A percentile compares a stretch with the other conserved stretches of the same genome.
Evolutionary conservation across 75 land plant genomes (phyloP).

Genomic region (Larix kaempferi): DNA sequence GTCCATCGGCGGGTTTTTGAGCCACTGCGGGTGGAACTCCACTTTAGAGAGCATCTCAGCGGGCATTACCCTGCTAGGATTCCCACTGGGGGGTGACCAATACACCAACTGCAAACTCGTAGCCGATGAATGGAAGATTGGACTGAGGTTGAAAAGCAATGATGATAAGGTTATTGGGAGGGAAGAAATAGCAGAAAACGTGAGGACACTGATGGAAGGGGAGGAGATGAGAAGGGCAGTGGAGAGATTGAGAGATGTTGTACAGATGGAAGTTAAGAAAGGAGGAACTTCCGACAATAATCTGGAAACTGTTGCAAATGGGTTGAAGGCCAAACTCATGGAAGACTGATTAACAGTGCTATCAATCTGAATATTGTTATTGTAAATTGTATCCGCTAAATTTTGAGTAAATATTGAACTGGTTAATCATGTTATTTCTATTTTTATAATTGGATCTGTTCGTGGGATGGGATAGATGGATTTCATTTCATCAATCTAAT

Average conservation of each 20-base stretch:
- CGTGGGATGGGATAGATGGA: too few relatives aligned
- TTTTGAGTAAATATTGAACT: too few relatives aligned
- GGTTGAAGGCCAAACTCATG: background rate
- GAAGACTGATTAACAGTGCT: too few relatives aligned
- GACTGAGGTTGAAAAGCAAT: too few relatives aligned
- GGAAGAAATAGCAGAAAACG: background rate
- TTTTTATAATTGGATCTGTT: too few relatives aligned
- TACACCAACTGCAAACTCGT: background rate
- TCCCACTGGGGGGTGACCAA: conserved; percentile 14
- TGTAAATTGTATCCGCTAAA: too few relatives aligned
- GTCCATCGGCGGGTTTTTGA: conserved; percentile 33
- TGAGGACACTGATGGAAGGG: background rate
- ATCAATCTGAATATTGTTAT: too few relatives aligned
- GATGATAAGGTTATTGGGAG: background rate
- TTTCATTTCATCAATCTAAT: too few relatives aligned
- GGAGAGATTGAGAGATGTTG: background rate
- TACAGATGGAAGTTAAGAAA: too few relatives aligned
- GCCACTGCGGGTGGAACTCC: conserved; percentile 46
- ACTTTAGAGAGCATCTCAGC: conserved; percentile 19
- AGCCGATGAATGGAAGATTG: background rate
- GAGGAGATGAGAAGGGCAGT: background rate
- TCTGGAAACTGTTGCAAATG: background rate
- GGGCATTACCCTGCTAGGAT: conserved; percentile 23
- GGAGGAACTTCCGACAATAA: background rate
- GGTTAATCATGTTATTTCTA: too few relatives aligned